Percentiles rank a stretch among this genome's conserved stretches.
phyloP scores from a whole-genome alignment of 2,329 filamentous ascomycete genomes.

The Xylariaceae sp. region DNA sequence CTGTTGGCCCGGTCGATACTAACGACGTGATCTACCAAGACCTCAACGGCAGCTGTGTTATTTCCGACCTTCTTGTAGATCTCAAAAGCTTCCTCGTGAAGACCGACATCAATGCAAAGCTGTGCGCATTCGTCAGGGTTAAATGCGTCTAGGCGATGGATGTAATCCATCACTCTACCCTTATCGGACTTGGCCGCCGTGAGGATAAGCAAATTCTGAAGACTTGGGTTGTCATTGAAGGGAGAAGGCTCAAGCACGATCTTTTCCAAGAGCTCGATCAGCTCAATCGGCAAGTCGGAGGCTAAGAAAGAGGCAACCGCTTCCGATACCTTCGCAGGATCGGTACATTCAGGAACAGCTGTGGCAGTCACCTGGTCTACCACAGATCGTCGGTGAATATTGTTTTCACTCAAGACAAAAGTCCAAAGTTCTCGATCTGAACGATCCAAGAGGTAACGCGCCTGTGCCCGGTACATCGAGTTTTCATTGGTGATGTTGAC shows the following conservation, averaged over 20 bases:
- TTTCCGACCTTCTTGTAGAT: conserved; percentile 98
- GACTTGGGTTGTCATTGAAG: conserved; percentile 94
- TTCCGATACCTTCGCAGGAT: conserved; percentile 91
- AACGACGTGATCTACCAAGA: conserved; percentile 93
- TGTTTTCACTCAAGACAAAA: conserved; percentile 93
- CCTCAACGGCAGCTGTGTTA: conserved; percentile 79
- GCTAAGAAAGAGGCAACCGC: conserved; percentile 91
- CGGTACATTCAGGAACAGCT: conserved; percentile 85
- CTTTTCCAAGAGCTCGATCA: conserved; percentile 98
- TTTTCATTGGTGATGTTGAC: conserved; percentile 99
- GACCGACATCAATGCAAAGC: conserved; percentile 89
- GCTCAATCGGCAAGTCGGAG: conserved; percentile 84
- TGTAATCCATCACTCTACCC: conserved; percentile 90
- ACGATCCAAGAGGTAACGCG: conserved; percentile 87
- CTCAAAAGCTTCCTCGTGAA: conserved; percentile 96
- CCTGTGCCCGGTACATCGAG: conserved; percentile 99
- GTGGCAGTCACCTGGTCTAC: conserved; percentile 96
- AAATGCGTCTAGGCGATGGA: conserved; percentile 85
- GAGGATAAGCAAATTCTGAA: conserved; percentile 94
- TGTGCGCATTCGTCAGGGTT: conserved; percentile 88
- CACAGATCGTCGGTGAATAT: conserved; percentile 87
- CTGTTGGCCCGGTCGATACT: conserved; percentile 96
- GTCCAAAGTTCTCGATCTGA: conserved; percentile 88
- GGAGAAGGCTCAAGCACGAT: conserved; percentile 99
- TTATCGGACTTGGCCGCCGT: conserved; percentile 97